Conservation (phyloP, 768 basidiomycete genomes). For the Podaxis rugospora region DNA sequence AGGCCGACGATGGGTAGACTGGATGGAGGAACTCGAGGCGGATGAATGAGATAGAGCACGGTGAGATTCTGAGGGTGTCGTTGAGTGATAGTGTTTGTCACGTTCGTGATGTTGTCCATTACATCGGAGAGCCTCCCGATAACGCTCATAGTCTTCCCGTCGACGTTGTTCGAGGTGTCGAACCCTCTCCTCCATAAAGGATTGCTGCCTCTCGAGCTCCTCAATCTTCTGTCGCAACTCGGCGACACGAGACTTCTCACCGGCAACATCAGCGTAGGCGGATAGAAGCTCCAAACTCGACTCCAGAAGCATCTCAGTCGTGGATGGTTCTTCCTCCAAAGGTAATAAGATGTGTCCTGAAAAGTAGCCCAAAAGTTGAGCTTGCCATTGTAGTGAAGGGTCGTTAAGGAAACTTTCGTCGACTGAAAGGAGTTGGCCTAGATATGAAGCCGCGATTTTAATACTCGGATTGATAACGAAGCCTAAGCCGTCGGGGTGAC, state of each 20-base stretch:
- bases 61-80: neutral
- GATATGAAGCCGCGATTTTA: slow-evolving; percentile 35
- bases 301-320: slow-evolving; percentile 9
- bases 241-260: neutral
- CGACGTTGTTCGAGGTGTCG: slow-evolving; percentile 1
- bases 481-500: slow-evolving; percentile 58
- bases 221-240: slow-evolving; percentile 3
- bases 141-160: slow-evolving; percentile 4
- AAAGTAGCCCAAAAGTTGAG: slow-evolving; percentile 55
- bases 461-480: slow-evolving; percentile 49
- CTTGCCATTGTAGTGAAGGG: slow-evolving; percentile 54
- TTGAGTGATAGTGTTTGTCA: neutral
- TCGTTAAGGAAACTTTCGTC: slow-evolving; percentile 42
- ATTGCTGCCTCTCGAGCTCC: slow-evolving; percentile 7
- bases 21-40: neutral
- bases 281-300: slow-evolving; percentile 10
- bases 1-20: neutral
- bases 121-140: neutral
- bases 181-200: slow-evolving; percentile 4
- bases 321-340: slow-evolving; percentile 7
- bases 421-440: slow-evolving; percentile 44
- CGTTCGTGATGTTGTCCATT: neutral
- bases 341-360: slow-evolving; percentile 55
- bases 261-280: slow-evolving; percentile 8
- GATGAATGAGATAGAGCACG: neutral